phyloP scores from a whole-genome alignment of 768 basidiomycete species.

The Tylopilus balloui region DNA sequence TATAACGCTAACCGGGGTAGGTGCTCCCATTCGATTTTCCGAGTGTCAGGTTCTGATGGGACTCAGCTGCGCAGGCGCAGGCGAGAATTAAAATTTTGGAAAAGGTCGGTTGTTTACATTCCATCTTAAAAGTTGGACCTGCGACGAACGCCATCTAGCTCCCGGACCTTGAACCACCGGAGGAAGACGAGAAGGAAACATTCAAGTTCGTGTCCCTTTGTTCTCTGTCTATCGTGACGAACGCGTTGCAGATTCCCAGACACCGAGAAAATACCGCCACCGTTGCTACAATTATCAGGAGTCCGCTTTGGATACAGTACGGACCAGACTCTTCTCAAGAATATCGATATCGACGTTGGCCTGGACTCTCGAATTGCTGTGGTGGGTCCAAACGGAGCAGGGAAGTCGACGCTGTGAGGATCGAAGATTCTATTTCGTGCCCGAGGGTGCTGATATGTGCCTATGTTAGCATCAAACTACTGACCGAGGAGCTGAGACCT shows the following conservation, averaged over 20 bases:
- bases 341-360: slow-evolving; percentile 85
- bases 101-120: slow-evolving; percentile 44
- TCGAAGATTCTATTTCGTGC: not conserved
- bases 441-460: slow-evolving; percentile 4
- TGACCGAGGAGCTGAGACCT: slow-evolving; percentile 20
- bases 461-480: slow-evolving; percentile 72
- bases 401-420: slow-evolving; percentile 89
- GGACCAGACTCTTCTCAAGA: slow-evolving; percentile 72
- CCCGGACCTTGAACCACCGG: slow-evolving; percentile 92
- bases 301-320: slow-evolving; percentile 84
- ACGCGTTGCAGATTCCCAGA: slow-evolving; percentile 71
- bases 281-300: slow-evolving; percentile 86
- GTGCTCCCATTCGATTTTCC: slow-evolving; percentile 2
- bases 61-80: slow-evolving; percentile 80
- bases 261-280: slow-evolving; percentile 95
- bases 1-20: slow-evolving; percentile 91
- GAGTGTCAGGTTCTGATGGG: slow-evolving; percentile 2
- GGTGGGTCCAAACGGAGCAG: slow-evolving; percentile 92
- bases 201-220: slow-evolving; percentile 61
- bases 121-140: not conserved
- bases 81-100: slow-evolving; percentile 72
- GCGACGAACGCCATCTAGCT: slow-evolving; percentile 43
- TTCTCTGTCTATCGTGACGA: not conserved
- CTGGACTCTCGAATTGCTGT: slow-evolving; percentile 94
- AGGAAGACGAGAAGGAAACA: slow-evolving; percentile 85